Percentiles rank a stretch among this genome's conserved stretches.
These are phyloP conservation scores for Backusella tarrabulga DNA, from an alignment of 192 early-diverging fungal genomes.

Conservation along the genomic window DNA sequence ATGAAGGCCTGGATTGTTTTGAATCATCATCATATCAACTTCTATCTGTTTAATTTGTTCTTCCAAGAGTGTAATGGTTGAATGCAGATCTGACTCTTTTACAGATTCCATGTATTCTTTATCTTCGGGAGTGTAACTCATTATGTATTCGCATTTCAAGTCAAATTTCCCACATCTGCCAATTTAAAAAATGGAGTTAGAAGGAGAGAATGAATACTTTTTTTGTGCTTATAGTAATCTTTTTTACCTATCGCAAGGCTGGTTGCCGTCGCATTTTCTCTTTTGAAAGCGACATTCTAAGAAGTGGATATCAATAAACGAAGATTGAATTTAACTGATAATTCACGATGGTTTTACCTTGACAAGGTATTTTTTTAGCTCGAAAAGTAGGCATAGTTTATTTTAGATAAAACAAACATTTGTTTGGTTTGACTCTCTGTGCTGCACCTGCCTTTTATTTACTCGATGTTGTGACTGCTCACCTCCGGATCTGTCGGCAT, in stretches of 20 bases:
- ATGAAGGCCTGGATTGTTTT: not conserved
- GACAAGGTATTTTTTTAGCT: slow-evolving; percentile 2
- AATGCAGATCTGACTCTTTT: not conserved
- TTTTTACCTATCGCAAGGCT: slow-evolving; percentile 10
- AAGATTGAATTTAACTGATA: no score
- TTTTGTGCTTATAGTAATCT: not conserved
- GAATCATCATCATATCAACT: not conserved
- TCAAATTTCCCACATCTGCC: not conserved
- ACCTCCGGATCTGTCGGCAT: not conserved
- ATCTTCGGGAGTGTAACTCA: not conserved
- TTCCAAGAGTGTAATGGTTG: not conserved
- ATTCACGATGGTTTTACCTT: not conserved
- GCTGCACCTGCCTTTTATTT: not conserved
- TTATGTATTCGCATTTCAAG: not conserved
- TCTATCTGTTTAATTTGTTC: slow-evolving; percentile 1
- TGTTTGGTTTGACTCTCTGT: not conserved
- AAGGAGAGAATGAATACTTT: not conserved
- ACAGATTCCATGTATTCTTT: not conserved
- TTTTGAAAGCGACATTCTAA: slow-evolving; percentile 16
- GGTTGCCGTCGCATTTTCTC: not conserved
- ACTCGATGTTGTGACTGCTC: not conserved
- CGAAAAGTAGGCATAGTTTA: not conserved
- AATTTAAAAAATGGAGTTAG: not conserved
- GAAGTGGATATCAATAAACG: not conserved
- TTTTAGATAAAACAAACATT: not conserved